Base-by-base conservation (phyloP, 2,329 filamentous ascomycete genomes). In the Thelonectria blattea region DNA sequence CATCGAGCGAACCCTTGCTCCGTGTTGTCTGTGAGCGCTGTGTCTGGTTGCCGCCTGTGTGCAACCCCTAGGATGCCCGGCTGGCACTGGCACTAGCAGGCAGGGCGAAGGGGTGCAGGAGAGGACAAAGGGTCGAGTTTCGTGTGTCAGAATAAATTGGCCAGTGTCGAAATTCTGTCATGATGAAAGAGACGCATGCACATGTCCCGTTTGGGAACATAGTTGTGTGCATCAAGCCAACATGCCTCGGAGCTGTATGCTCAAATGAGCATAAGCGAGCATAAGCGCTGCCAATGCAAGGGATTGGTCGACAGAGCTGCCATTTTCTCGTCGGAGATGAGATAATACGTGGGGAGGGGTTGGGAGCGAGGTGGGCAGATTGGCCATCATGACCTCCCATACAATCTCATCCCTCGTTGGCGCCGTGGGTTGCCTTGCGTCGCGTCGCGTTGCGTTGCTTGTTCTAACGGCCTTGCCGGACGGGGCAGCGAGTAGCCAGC, bases 181-280 rank as follows among this genome's bases (percentile, higher is more conserved):
- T 43, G 34, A 37, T 43, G 41, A 43, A 43, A 43, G 41, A 20
- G n/a, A 43, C n/a, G n/a, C 41, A 37, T 37, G 34, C 34, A 37
- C 11, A 37, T 64, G 58, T 68, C 59, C 60, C 62, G 65, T 69
- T 60, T 69, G 67, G 67, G 57, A 65, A 61, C 55, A 24, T 46
- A 12, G 22, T 20, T 27, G 43, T 10, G 22, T 20, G 22, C 10
- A 37, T 42, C 46, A 55, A 50, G 37, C 22, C 34, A 43, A 27
- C 45, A 9, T 12, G 12, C 3, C 22, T 15, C n/a, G 47, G 46
- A 42, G 54, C 17, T 56, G 37, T 24, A 15, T 56, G 37, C 47
- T 42, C 14, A 24, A 42, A 56, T 18, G 22, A 56, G 53, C 14
- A 42, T 30, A 30, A 24, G 34, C 12, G 22, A 56, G 53, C 14